Conservation (phyloP, 352 stramenopile species). For the Pythium sukuiense region DNA sequence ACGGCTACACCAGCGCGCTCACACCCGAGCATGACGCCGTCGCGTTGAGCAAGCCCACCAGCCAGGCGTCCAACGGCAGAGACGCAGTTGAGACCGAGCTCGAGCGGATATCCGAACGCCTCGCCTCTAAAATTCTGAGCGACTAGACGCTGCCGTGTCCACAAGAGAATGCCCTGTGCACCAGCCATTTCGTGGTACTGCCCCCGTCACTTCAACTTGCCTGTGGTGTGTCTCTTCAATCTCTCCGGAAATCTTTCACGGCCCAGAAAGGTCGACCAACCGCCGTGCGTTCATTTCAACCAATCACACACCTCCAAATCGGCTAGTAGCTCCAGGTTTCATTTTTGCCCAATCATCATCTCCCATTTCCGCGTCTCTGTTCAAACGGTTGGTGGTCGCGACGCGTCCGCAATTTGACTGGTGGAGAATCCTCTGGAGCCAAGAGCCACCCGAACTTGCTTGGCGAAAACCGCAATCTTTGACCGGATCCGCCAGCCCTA, state of each 20-base stretch:
- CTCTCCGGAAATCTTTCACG: constrained; percentile 6
- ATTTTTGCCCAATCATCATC: constrained; percentile 5
- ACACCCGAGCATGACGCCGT: not conserved
- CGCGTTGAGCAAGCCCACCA: not conserved
- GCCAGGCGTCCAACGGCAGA: not conserved
- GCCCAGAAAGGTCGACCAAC: not conserved
- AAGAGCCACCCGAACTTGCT: constrained; percentile 17
- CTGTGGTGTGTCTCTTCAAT: constrained; percentile 26
- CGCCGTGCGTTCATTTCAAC: not conserved
- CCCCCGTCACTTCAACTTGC: constrained; percentile 22
- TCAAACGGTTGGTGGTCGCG: constrained; percentile 30
- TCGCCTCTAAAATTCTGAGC: constrained; percentile 14
- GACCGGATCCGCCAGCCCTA: constrained; percentile 25
- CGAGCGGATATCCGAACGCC: constrained; percentile 19
- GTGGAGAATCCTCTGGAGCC: constrained; percentile 19
- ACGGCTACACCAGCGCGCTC: constrained; percentile 32
- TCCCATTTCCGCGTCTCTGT: constrained; percentile 5
- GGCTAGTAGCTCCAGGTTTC: not conserved
- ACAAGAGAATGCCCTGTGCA: not conserved
- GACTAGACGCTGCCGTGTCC: not conserved
- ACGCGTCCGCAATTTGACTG: constrained; percentile 27
- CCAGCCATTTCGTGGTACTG: not conserved
- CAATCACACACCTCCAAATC: not conserved
- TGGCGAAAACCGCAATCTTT: constrained; percentile 15
- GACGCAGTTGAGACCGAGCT: constrained; percentile 47